Evolutionary conservation across 345 rosid species (phyloP), one percentile per base, ranked within the genome.

Genomic region (Pistacia atlantica): DNA sequence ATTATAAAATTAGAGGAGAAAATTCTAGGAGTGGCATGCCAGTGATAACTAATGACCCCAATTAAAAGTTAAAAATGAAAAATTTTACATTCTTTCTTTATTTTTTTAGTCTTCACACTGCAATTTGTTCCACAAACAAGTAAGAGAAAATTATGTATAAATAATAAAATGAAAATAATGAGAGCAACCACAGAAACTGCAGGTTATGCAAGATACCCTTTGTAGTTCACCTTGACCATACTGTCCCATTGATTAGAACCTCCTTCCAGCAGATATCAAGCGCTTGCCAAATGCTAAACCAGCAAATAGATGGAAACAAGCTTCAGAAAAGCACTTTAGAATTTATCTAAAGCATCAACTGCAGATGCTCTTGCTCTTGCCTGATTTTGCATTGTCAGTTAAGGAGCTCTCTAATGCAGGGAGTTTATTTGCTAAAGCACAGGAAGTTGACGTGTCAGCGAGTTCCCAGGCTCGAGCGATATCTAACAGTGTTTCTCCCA

Each of bases 231-330:
- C 99, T 84, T 90, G 86, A 78, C 97, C 97, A 81, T 89, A 93
- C 84, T 87, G 98, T 79, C 99, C 99, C 95, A 93, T 93, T 60
- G 94, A 83, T 52, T 87, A 89, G 80, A 93, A 95, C 84, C 96
- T 91, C 84, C 87, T 91, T 63, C 99, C 99, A 52, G 96, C 86
- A 75, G 96, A 80, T 72, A 88, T 16, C 75, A 95, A 80, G 72
- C 99, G 98, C 82, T 79, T 90, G 60, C 99, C 99, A 67, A 93
- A 78, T 76, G 97, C 99, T 93, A 84, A 84, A 85, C 69, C 78
- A 81, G 67, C 78, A 78, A 74, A 84, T 49, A 65, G 71, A 83
- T 55, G 51, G 64, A 67, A 59, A 74, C 69, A 64, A 81, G 81
- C 81, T 71, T 80, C 74, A 76, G 75, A 56, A 75, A 75, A 67